Evolutionary conservation across 176 grass and related monocot species (phyloP), one percentile per base, ranked within the genome.

Genomic region (Thinopyrum elongatum): DNA sequence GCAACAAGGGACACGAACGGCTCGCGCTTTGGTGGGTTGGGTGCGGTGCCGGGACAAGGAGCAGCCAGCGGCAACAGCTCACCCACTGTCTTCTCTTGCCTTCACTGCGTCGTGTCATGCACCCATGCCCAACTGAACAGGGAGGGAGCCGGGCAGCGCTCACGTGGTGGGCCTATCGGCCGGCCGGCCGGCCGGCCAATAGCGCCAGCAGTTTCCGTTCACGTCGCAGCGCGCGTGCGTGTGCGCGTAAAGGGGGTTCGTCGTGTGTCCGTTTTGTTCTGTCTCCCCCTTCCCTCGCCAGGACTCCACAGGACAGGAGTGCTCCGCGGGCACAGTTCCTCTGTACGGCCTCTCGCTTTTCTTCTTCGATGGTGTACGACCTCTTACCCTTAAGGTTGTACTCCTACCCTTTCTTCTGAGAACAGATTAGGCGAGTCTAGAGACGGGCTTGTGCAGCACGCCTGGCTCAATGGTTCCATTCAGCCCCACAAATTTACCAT

Each of bases 251-350:
- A 65, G 61, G 38, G 5, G 6, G 60, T 0, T 42, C 75, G 75
- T 42, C 57, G 60, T 12, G n/a, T 65, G 78, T 28, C 78, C 60
- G 61, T 65, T 80, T 80, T 46, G 61, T 65, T 65, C n/a, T 26
- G 77, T 65, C 60, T 42, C 78, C 60, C n/a, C 11, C 4, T 22
- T 29, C 65, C 6, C 17, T 36, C 33, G 33, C 55, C 55, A 58
- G 19, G 19, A 58, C 19, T 58, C 21, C 55, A 58, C 19, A 58
- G 55, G 55, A 58, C 57, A 60, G 22, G 59, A 11, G 59, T 10
- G n/a, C 59, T 62, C n/a, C 8, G 22, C 59, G 8, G 21, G 21
- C 59, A 62, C 59, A 62, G n/a, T 62, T 62, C 59, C 22, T 11
- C 59, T 26, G 59, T 62, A 62, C 59, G n/a, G n/a, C 21, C 59